phyloP scores from a whole-genome alignment of 2,329 filamentous ascomycete genomes.

The Ceratocystis albifundus region DNA sequence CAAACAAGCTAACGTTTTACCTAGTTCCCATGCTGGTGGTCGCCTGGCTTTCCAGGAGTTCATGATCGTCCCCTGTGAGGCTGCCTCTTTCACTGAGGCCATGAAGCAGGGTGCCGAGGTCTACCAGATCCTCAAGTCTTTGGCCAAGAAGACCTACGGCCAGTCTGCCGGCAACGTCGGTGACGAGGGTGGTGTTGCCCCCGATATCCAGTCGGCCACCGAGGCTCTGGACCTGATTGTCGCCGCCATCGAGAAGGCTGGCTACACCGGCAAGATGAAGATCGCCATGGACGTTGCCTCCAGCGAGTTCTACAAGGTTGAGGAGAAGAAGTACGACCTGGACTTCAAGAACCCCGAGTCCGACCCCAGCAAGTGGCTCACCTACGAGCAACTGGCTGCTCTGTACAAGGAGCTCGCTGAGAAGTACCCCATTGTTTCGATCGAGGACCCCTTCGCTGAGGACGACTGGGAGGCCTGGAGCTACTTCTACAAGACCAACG shows the following conservation, averaged over 20 bases:
- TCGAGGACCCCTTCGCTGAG: conserved; percentile 98
- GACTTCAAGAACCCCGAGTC: conserved; percentile 99
- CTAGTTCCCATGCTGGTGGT: conserved; percentile 90
- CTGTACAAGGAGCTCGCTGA: conserved; percentile 75
- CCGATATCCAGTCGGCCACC: conserved; percentile 92
- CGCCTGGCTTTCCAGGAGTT: conserved; percentile 92
- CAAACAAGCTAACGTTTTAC: neutral
- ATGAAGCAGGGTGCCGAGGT: conserved; percentile 94
- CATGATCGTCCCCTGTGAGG: conserved; percentile 82
- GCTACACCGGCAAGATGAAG: conserved; percentile 91
- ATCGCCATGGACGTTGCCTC: conserved; percentile 99
- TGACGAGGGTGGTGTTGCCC: conserved; percentile 98
- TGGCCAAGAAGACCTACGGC: conserved; percentile 99
- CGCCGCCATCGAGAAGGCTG: conserved; percentile 84
- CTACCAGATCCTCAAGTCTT: conserved; percentile 92
- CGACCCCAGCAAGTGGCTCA: conserved; percentile 94
- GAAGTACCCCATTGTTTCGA: conserved; percentile 98
- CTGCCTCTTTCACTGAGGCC: conserved; percentile 86
- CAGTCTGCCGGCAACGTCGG: conserved; percentile 98
- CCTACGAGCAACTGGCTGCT: conserved; percentile 90
- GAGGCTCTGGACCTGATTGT: conserved; percentile 96
- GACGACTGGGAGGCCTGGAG: conserved; percentile 99
- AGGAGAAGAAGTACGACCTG: conserved; percentile 98
- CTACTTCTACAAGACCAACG: conserved; percentile 99
- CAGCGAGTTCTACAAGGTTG: conserved; percentile 97